These are phyloP conservation scores for Alternaria longipes DNA, from an alignment of 2,329 filamentous ascomycete species.

Conservation along the genomic window DNA sequence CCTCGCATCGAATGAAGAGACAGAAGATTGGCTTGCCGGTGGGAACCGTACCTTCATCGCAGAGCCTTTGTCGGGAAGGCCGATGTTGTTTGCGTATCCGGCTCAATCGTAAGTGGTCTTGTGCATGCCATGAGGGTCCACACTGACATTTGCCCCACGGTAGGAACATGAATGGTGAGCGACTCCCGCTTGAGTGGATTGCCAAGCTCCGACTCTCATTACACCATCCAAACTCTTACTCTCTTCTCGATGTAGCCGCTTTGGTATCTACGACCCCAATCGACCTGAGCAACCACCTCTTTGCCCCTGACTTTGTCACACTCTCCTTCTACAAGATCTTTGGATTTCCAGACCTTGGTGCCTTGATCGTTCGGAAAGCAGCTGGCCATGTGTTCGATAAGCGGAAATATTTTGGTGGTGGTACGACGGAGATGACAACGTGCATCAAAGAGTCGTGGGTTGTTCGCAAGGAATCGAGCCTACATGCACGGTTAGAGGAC, in stretches of 20 bases:
- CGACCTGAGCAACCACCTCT: slow-evolving; percentile 63
- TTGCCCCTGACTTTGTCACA: slow-evolving; percentile 80
- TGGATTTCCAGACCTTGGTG: slow-evolving; percentile 90
- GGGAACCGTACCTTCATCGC: slow-evolving; percentile 14
- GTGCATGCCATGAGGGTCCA: not conserved
- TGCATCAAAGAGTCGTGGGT: slow-evolving; percentile 64
- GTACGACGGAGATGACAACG: slow-evolving; percentile 68
- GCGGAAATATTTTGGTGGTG: slow-evolving; percentile 73
- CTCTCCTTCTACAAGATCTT: slow-evolving; percentile 97
- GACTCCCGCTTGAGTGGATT: slow-evolving; percentile 73
- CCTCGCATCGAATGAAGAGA: slow-evolving; percentile 68
- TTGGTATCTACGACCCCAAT: slow-evolving; percentile 70
- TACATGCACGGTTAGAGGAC: slow-evolving; percentile 72
- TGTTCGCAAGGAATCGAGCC: slow-evolving; percentile 61
- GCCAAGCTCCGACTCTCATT: slow-evolving; percentile 26
- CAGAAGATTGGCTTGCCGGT: slow-evolving; percentile 70
- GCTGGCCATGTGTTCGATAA: slow-evolving; percentile 64
- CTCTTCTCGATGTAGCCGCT: slow-evolving; percentile 75
- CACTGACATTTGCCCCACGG: not conserved
- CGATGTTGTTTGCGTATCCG: slow-evolving; percentile 76
- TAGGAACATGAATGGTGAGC: slow-evolving; percentile 80
- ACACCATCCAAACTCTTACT: slow-evolving; percentile 64
- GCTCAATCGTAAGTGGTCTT: slow-evolving; percentile 71
- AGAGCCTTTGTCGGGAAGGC: slow-evolving; percentile 13
- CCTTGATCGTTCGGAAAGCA: slow-evolving; percentile 79